These are phyloP conservation scores for Aegilops sharonensis DNA, from an alignment of 176 grass and related monocot species.

Conservation along the genomic window DNA sequence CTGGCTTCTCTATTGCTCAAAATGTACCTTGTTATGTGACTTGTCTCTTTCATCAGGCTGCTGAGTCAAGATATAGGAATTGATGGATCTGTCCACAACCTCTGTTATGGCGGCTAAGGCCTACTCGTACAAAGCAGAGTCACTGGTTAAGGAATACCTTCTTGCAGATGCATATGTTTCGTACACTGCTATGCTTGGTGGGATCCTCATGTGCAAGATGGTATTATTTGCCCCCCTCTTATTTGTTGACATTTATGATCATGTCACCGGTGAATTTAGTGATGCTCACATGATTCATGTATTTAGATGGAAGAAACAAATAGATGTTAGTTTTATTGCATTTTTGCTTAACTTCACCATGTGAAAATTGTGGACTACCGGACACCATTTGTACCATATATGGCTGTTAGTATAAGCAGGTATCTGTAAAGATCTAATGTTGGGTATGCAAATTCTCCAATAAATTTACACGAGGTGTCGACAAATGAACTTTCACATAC, in stretches of 20 bases:
- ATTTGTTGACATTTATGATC: constrained; percentile 1
- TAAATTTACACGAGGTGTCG: no score
- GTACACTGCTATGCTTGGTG: constrained; percentile 75
- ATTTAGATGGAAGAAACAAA: constrained; percentile 7
- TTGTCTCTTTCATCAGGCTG: constrained; percentile 27
- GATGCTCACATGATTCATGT: constrained; percentile 20
- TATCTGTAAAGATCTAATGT: background rate
- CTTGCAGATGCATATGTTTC: constrained; percentile 80
- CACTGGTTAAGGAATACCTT: constrained; percentile 83
- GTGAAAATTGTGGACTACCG: background rate
- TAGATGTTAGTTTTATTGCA: background rate
- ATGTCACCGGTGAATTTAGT: constrained; percentile 5
- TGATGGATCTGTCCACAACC: constrained; percentile 50
- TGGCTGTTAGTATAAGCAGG: background rate
- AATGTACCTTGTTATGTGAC: constrained; percentile 22
- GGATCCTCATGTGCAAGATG: constrained; percentile 94
- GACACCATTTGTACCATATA: constrained; percentile 6
- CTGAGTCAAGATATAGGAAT: constrained; percentile 5
- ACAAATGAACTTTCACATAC: no score
- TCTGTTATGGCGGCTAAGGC: constrained; percentile 57
- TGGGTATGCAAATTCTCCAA: background rate
- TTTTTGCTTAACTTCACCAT: background rate
- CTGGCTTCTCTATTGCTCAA: constrained; percentile 8
- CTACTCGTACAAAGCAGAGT: constrained; percentile 72
- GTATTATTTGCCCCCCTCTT: constrained; percentile 42